Percentiles rank a stretch among this genome's conserved stretches.
These are phyloP conservation scores for Neoboletus magnificus DNA, from an alignment of 768 basidiomycete species.

Conservation along the genomic window DNA sequence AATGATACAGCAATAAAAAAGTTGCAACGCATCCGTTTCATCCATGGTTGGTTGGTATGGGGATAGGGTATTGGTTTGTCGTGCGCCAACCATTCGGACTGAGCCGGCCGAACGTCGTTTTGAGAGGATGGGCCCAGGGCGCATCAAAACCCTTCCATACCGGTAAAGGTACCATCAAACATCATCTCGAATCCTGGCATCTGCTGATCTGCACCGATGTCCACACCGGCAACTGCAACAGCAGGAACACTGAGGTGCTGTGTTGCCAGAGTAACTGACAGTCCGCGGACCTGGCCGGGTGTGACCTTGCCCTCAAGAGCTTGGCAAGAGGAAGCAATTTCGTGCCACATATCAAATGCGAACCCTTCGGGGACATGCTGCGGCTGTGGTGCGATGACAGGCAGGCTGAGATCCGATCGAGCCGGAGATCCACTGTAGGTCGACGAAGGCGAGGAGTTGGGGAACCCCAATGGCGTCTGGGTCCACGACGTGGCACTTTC, in stretches of 20 bases:
- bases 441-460: constrained; percentile 38
- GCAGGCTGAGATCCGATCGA: constrained; percentile 28
- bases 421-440: constrained; percentile 43
- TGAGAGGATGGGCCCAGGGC: neutral
- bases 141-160: constrained; percentile 13
- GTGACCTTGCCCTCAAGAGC: neutral
- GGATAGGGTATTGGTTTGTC: neutral
- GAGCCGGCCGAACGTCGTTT: neutral
- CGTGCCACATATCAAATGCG: constrained; percentile 23
- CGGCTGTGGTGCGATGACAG: constrained; percentile 28
- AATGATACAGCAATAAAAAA: constrained; percentile 4
- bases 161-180: constrained; percentile 8
- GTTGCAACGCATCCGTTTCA: neutral
- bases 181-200: constrained; percentile 17
- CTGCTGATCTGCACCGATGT: neutral
- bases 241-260: neutral
- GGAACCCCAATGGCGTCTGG: constrained; percentile 11
- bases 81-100: neutral
- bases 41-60: neutral
- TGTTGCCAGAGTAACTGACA: neutral
- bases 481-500: constrained; percentile 8
- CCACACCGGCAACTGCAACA: constrained; percentile 8
- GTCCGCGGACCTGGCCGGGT: neutral
- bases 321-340: neutral
- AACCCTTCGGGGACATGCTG: constrained; percentile 9